Percentiles rank a stretch among this genome's conserved stretches.
Conservation (phyloP, 345 rosid species). For the sweet orange (Citrus sinensis) region DNA sequence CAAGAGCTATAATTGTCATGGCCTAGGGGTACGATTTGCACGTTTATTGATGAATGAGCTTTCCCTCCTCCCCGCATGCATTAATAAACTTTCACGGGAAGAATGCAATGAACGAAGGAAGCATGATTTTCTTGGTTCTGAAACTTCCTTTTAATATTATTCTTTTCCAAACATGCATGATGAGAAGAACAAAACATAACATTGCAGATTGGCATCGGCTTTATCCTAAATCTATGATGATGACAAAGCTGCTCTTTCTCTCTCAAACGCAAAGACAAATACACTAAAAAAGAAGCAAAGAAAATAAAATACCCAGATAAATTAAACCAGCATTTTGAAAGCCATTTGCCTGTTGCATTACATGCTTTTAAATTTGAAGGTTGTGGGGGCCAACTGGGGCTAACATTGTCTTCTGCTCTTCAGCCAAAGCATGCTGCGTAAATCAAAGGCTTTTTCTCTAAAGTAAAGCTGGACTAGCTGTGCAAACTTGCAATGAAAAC, state of each 20-base stretch:
- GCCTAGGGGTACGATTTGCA: not conserved
- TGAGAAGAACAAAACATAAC: conserved; percentile 1
- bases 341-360: not conserved
- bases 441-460: not conserved
- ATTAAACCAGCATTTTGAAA: not conserved
- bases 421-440: not conserved
- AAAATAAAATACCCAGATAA: not conserved
- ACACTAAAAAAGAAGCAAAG: not conserved
- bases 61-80: conserved; percentile 12
- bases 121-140: conserved; percentile 16
- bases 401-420: not conserved
- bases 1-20: not conserved
- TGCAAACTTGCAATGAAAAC: too few species aligned
- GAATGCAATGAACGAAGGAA: not conserved
- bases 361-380: not conserved
- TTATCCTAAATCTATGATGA: not conserved
- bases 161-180: not conserved
- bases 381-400: not conserved
- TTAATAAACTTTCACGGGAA: conserved; percentile 2
- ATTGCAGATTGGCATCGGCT: not conserved
- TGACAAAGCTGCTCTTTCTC: not conserved
- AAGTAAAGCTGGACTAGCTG: not conserved
- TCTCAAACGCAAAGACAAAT: not conserved
- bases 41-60: conserved; percentile 14
- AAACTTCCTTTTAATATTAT: not conserved